Percentiles rank a stretch among this genome's conserved stretches.
These are phyloP conservation scores for Trypethelium eluteriae DNA, from an alignment of 495 filamentous ascomycete genomes.

Conservation along the genomic window DNA sequence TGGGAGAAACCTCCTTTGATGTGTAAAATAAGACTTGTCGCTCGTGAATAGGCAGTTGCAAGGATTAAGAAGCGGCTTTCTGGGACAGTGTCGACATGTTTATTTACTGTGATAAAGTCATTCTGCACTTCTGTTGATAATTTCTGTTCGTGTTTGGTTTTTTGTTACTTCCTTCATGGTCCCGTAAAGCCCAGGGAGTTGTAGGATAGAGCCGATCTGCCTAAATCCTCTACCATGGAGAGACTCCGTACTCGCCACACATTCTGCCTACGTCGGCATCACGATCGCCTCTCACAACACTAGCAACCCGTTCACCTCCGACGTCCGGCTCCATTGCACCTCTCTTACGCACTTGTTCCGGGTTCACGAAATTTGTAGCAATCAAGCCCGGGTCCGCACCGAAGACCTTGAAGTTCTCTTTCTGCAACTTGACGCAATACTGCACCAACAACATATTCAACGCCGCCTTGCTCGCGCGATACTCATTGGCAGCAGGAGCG, in stretches of 20 bases:
- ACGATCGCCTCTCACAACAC: background rate
- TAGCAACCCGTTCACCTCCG: background rate
- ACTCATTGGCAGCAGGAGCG: slow-evolving; percentile 24
- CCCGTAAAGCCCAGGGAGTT: no score
- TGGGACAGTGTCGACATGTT: background rate
- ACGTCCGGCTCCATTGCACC: background rate
- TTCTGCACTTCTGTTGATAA: background rate
- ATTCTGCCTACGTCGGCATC: background rate
- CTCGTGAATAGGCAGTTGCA: background rate
- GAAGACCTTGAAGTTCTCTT: slow-evolving; percentile 27
- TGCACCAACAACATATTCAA: slow-evolving; percentile 37
- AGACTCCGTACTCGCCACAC: background rate
- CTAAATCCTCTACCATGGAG: background rate
- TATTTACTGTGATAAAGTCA: background rate
- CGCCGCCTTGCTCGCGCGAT: slow-evolving; percentile 41
- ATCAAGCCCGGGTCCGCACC: slow-evolving; percentile 26
- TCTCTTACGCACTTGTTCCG: background rate
- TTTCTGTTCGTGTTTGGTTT: background rate
- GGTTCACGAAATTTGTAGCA: background rate
- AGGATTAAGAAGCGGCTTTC: background rate
- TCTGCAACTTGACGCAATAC: slow-evolving; percentile 19
- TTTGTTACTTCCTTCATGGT: background rate
- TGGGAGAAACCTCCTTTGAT: slow-evolving; percentile 24
- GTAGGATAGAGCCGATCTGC: background rate
- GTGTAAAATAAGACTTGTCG: slow-evolving; percentile 15